These are phyloP conservation scores for Exobasidium cylindrosporum DNA, from an alignment of 1,284 basidiomycete genomes.

Conservation along the genomic window DNA sequence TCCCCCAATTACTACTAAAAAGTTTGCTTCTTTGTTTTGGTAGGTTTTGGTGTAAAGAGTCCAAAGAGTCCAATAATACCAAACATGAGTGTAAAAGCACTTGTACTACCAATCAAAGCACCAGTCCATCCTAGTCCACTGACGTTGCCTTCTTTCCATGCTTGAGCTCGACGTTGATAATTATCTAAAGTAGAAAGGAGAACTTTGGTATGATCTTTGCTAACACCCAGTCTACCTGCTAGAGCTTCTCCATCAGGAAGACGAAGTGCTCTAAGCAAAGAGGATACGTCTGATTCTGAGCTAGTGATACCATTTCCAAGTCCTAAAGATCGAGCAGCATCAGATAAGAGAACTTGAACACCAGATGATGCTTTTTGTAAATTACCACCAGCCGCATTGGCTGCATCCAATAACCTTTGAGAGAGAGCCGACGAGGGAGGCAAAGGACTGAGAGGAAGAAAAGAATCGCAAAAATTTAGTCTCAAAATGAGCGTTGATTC, in stretches of 20 bases:
- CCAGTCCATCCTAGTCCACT: constrained; percentile 11
- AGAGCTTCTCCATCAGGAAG: constrained; percentile 9
- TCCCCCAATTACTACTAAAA: too few species aligned
- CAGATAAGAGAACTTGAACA: constrained; percentile 4
- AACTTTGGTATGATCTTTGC: background rate
- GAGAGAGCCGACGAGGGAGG: constrained; percentile 8
- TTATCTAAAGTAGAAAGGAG: background rate
- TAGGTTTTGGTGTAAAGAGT: constrained; percentile 2
- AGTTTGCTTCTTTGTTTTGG: background rate
- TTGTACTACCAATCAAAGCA: constrained; percentile 4
- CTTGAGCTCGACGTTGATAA: constrained; percentile 8
- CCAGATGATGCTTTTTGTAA: constrained; percentile 9
- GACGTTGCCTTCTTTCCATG: constrained; percentile 12
- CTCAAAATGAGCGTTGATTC: too few species aligned
- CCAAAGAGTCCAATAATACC: constrained; percentile 8
- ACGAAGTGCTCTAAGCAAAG: background rate
- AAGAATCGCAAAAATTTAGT: too few species aligned
- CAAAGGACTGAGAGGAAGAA: constrained; percentile 5
- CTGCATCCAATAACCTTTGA: constrained; percentile 7
- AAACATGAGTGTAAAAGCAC: constrained; percentile 1
- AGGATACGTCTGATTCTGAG: background rate
- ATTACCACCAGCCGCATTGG: constrained; percentile 9
- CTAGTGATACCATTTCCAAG: background rate
- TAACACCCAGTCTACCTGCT: constrained; percentile 3
- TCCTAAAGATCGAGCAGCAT: constrained; percentile 9